Conservation (phyloP, 306 rosid species). For the Senna siamea region DNA sequence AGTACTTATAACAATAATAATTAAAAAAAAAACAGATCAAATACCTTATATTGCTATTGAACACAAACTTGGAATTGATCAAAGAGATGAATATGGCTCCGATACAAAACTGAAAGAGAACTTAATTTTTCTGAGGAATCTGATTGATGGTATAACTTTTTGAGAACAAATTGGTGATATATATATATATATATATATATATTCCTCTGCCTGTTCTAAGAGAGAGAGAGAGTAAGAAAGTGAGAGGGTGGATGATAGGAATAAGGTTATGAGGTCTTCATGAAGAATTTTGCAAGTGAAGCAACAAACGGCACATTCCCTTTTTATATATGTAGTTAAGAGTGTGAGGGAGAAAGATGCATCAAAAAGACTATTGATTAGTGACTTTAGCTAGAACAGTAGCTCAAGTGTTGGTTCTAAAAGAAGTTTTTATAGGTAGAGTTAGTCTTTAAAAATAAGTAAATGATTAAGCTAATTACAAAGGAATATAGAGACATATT, state of each 20-base stretch:
- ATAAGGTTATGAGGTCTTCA: slow-evolving; percentile 27
- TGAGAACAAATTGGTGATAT: neutral
- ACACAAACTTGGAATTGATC: neutral
- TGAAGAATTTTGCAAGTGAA: slow-evolving; percentile 61
- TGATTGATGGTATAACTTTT: slow-evolving; percentile 4
- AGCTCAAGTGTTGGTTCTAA: slow-evolving; percentile 8
- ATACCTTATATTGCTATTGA: neutral
- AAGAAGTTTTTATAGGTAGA: neutral
- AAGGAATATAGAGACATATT: too few species aligned
- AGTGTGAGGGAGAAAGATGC: neutral
- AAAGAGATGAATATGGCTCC: slow-evolving; percentile 1
- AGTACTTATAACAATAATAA: too few species aligned
- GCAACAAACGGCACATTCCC: slow-evolving; percentile 42
- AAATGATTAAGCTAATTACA: too few species aligned
- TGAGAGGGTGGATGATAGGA: slow-evolving; percentile 11
- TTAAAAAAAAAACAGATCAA: neutral
- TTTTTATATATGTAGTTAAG: slow-evolving; percentile 9
- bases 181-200: neutral
- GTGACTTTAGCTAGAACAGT: slow-evolving; percentile 26
- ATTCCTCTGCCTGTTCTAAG: neutral
- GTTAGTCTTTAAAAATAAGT: too few species aligned
- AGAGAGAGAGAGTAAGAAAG: neutral
- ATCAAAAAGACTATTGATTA: slow-evolving; percentile 14
- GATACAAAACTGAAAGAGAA: slow-evolving; percentile 16
- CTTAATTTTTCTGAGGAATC: slow-evolving; percentile 12